A percentile compares a stretch with the other conserved stretches of the same genome.
phyloP scores from a whole-genome alignment of 805 yeast genomes.

The Candida odintsovae region DNA sequence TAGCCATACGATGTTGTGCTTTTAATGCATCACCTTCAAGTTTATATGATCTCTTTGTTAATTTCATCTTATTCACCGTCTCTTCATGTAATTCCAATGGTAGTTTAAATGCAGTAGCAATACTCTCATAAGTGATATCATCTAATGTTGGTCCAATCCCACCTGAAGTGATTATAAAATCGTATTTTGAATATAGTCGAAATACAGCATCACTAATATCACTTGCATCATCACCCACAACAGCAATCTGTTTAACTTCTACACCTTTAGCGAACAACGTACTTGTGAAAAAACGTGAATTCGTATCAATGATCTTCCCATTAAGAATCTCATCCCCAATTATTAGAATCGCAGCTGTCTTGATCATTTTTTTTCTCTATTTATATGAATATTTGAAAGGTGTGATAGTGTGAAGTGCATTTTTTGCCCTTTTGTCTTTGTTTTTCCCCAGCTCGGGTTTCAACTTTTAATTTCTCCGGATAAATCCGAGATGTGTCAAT shows the following conservation, averaged over 20 bases:
- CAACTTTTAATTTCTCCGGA: no score
- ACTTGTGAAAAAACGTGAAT: slow-evolving; percentile 66
- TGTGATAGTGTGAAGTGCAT: no score
- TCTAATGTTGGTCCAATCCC: slow-evolving; percentile 88
- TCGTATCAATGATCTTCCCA: slow-evolving; percentile 78
- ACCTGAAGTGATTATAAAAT: slow-evolving; percentile 41
- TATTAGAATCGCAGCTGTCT: slow-evolving; percentile 18
- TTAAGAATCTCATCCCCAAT: slow-evolving; percentile 89
- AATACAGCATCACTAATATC: slow-evolving; percentile 55
- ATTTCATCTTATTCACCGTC: slow-evolving; percentile 56
- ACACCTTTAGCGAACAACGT: slow-evolving; percentile 65
- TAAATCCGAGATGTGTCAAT: no score
- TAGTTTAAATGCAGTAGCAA: slow-evolving; percentile 60
- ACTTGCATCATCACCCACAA: slow-evolving; percentile 69
- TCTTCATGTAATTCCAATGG: slow-evolving; percentile 46
- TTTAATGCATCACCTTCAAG: slow-evolving; percentile 37
- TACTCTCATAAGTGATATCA: slow-evolving; percentile 74
- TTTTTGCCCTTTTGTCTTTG: neutral
- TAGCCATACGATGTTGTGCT: slow-evolving; percentile 77
- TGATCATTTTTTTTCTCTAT: neutral
- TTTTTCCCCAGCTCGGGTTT: no score
- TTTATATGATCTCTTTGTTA: slow-evolving; percentile 31
- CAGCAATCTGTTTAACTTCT: slow-evolving; percentile 57
- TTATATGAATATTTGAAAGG: no score
- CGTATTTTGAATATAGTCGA: slow-evolving; percentile 43